Percentiles rank a stretch among this genome's conserved stretches.
phyloP scores from a whole-genome alignment of 805 yeast species.

The Ogataea polymorpha region DNA sequence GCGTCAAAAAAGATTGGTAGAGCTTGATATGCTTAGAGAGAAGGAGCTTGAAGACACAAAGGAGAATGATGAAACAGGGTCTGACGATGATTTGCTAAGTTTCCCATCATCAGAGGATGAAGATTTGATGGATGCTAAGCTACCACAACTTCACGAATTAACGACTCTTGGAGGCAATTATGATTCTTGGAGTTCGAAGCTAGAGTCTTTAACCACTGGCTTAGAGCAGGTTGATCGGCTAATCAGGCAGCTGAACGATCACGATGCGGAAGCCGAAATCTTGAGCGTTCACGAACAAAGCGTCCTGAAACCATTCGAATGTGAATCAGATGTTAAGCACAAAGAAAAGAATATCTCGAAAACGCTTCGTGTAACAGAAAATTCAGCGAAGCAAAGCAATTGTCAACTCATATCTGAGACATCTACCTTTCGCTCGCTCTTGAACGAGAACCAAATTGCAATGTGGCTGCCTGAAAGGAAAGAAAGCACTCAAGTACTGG shows the following conservation, averaged over 20 bases:
- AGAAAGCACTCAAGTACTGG: not conserved
- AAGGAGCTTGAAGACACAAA: conserved; percentile 18
- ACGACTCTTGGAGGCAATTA: conserved; percentile 9
- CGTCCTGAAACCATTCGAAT: not conserved
- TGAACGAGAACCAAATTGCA: conserved; percentile 9
- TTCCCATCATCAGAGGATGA: conserved; percentile 28
- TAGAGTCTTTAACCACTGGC: conserved; percentile 26
- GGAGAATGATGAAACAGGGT: conserved; percentile 7
- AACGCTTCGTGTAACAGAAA: no score
- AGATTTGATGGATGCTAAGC: conserved; percentile 16
- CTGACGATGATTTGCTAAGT: conserved; percentile 21
- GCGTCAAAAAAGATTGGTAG: conserved; percentile 30
- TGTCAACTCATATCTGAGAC: conserved; percentile 27
- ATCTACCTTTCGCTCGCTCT: conserved; percentile 23
- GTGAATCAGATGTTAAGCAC: not conserved
- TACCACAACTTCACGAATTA: conserved; percentile 13
- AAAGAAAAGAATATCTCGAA: not conserved
- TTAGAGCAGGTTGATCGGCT: conserved; percentile 31
- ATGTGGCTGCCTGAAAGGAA: not conserved
- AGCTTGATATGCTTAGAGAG: conserved; percentile 23
- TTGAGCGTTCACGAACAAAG: conserved; percentile 17
- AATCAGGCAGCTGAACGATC: conserved; percentile 23
- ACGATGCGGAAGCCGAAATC: conserved; percentile 18
- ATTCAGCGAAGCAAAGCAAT: conserved; percentile 3
- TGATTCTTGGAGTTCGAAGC: conserved; percentile 2